Evolutionary conservation across 306 rosid species (phyloP).

Genomic region (Malus sieversii): DNA sequence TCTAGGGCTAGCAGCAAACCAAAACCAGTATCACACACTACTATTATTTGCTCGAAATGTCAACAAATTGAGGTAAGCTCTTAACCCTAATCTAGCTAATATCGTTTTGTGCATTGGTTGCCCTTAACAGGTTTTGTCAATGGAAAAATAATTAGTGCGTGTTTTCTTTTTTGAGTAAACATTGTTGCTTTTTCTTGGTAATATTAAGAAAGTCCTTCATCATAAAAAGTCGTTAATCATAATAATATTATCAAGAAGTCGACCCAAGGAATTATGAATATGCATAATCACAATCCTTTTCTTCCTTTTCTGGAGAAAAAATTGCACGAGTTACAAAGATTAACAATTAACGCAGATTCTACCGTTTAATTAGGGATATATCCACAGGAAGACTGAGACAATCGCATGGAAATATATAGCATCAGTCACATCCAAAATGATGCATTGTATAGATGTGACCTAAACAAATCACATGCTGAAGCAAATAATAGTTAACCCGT

Average conservation of each 20-base stretch:
- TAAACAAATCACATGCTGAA: neutral
- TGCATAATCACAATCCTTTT: neutral
- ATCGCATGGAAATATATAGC: neutral
- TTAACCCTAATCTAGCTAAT: neutral
- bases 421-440: neutral
- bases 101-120: neutral
- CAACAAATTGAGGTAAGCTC: constrained; percentile 26
- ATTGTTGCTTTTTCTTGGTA: neutral
- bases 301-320: neutral
- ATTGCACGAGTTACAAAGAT: neutral
- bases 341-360: neutral
- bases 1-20: constrained; percentile 2
- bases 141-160: neutral
- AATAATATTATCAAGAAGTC: neutral
- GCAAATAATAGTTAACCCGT: neutral
- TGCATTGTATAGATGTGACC: neutral
- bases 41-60: constrained; percentile 19
- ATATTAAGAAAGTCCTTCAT: neutral
- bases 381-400: neutral
- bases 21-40: neutral
- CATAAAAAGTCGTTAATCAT: neutral
- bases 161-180: neutral
- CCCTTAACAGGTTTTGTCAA: neutral
- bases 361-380: neutral
- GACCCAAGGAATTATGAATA: neutral